Base-by-base conservation (phyloP, 805 yeast species). In the Saturnispora galanensis region DNA sequence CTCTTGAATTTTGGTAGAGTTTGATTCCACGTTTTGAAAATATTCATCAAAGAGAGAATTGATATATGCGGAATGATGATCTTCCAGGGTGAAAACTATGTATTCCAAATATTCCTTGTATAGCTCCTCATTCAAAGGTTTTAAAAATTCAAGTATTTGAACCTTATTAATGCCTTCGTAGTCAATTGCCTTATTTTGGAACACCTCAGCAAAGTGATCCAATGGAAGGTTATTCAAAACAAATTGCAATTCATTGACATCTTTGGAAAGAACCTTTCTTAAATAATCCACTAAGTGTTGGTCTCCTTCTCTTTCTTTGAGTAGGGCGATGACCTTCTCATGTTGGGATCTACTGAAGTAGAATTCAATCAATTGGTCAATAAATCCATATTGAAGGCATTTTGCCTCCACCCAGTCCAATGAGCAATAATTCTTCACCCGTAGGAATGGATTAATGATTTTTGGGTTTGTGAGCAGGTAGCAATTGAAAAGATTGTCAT, bases 361-460 rank as follows among this genome's bases (percentile, higher is more conserved):
- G 56, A 85, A 89, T 55, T 84, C 95, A 8, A 86, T 71, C 35
- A 89, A 66, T 53, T 87, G 96, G 30, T 73, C 73, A 52, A 75
- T 74, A 56, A 76, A 71, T 3, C 68, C 64, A 7, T 70, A 65
- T 4, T 63, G 56, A 10, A 70, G 59, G 28, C 87, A 69, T 41
- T 74, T 70, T 10, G 63, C 59, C 40, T 76, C 74, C 1, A 86
- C 95, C 2, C 76, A 68, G 1, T 68, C 65, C 4, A 81, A 71
- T 53, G 81, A 80, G 64, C 97, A 87, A 52, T 70, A 67, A 59
- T 89, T 93, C 26, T 76, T 74, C 2, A 87, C 71, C 40, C 97
- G 69, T 5, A 90, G 68, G 16, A 90, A 73, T 0, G 97, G 93
- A 0, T 90, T 95, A 11, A 90, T 73, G 58, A 90, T 68, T 49